Evolutionary conservation across 805 yeast species (phyloP).

Genomic region (Candida golubevii): DNA sequence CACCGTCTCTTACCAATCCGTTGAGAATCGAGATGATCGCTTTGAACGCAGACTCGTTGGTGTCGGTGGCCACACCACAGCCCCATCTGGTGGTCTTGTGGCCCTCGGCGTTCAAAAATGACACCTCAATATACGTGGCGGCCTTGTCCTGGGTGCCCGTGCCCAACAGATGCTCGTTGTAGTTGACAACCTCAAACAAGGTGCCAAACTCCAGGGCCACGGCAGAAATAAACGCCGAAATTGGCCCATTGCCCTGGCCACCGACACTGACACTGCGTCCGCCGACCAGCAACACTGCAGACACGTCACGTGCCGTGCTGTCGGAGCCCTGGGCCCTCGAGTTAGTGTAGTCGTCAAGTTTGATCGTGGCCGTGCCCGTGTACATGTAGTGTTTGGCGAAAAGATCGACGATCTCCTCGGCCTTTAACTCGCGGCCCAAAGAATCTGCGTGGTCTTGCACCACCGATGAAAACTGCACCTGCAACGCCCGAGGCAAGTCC

Average conservation of each 20-base stretch:
- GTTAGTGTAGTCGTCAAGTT: constrained; percentile 23
- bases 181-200: constrained; percentile 58
- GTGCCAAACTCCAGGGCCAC: constrained; percentile 48
- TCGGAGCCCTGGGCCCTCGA: constrained; percentile 18
- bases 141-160: constrained; percentile 68
- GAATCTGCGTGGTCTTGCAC: constrained; percentile 64
- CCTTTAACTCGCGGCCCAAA: constrained; percentile 64
- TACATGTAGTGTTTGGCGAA: constrained; percentile 53
- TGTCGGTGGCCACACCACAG: constrained; percentile 41
- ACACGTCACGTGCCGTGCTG: constrained; percentile 20
- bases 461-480: constrained; percentile 59
- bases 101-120: constrained; percentile 30
- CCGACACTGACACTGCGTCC: constrained; percentile 30
- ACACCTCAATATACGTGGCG: constrained; percentile 66
- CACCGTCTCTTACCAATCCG: constrained; percentile 24
- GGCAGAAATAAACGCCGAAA: constrained; percentile 68
- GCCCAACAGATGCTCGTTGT: constrained; percentile 71
- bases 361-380: constrained; percentile 15
- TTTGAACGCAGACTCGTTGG: constrained; percentile 37
- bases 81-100: constrained; percentile 38
- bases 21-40: constrained; percentile 26
- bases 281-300: constrained; percentile 18
- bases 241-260: constrained; percentile 77
- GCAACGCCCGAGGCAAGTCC: constrained; percentile 70
- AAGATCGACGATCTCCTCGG: constrained; percentile 57